phyloP scores from a whole-genome alignment of 768 basidiomycete genomes.

The Panaeolus cyanescens region DNA sequence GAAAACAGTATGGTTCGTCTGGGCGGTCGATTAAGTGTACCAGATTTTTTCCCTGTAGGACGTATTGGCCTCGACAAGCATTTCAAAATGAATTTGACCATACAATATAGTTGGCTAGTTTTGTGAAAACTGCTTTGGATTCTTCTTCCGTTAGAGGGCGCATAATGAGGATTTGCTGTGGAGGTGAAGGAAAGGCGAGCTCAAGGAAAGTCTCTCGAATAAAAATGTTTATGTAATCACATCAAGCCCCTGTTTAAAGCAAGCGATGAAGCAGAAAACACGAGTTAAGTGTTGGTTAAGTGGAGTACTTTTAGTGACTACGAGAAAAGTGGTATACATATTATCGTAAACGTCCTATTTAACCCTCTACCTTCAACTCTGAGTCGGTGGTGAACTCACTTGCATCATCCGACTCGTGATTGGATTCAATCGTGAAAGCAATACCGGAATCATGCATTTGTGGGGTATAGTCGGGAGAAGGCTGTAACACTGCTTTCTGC shows the following conservation, averaged over 20 bases:
- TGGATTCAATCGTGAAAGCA: background rate
- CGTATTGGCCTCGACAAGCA: conserved; percentile 3
- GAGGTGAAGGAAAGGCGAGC: background rate
- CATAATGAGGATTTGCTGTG: conserved; percentile 49
- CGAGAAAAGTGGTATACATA: background rate
- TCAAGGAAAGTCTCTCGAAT: background rate
- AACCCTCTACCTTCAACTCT: background rate
- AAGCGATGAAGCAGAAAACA: background rate
- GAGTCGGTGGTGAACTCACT: background rate
- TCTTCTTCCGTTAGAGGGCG: conserved; percentile 96
- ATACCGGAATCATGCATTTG: background rate
- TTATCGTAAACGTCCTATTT: background rate
- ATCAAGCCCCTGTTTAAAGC: background rate
- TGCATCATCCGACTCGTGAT: background rate
- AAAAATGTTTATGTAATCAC: conserved; percentile 10
- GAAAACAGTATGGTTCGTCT: conserved; percentile 95
- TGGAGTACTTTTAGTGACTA: too few species aligned
- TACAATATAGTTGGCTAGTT: conserved; percentile 97
- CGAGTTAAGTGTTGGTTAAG: too few species aligned
- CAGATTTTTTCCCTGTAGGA: conserved; percentile 85
- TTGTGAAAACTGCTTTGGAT: conserved; percentile 93
- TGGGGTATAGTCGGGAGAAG: background rate
- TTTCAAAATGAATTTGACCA: conserved; percentile 24
- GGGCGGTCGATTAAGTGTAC: conserved; percentile 93
- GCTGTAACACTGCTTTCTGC: background rate